Evolutionary conservation across 139 green algal genomes (phyloP), one percentile per base, ranked within the genome.

Genomic region (Chlamydomonas incerta): DNA sequence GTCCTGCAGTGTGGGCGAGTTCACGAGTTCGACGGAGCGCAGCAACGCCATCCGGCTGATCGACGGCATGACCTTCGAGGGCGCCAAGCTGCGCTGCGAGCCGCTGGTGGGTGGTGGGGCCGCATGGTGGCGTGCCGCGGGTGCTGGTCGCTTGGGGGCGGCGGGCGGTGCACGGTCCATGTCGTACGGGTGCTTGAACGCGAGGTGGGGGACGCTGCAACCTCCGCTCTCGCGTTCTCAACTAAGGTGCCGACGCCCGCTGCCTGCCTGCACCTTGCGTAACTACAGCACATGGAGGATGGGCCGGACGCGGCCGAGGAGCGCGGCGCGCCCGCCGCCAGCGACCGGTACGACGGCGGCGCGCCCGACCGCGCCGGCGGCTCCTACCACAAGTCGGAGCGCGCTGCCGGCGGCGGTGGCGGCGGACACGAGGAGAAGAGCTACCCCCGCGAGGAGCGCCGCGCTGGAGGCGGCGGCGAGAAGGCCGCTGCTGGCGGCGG

Each of bases 1-100:
- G n/a, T 23, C 10, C n/a, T 66, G 17, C 76, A 85, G 79, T 29
- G 66, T 85, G 31, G 79, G 79, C 65, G 79, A 85, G 63, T 85
- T 52, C 41, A 21, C 65, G 23, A 76, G 47, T 20, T 2, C 21
- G 3, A 29, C 69, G 20, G 79, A 85, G 47, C 79, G 79, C 31
- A 52, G 17, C 62, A 52, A 20, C 28, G 79, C 79, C 28, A n/a
- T 85, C 6, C 28, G 31, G 9, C 28, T 41, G 23, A 33, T 85
- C 33, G 65, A 85, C 66, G 79, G 79, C n/a, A 35, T 69, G 29
- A 8, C 31, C 0, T 11, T 60, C 3, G 79, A 85, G 46, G 79
- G 79, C 21, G 11, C 6, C 65, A 66, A 52, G 33, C 11, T 85
- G 21, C 65, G 79, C n/a, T 85, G 79, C 33, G 65, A 63, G 20